phyloP scores from a whole-genome alignment of 2,329 filamentous ascomycete species.

The Penicillium occitanis region DNA sequence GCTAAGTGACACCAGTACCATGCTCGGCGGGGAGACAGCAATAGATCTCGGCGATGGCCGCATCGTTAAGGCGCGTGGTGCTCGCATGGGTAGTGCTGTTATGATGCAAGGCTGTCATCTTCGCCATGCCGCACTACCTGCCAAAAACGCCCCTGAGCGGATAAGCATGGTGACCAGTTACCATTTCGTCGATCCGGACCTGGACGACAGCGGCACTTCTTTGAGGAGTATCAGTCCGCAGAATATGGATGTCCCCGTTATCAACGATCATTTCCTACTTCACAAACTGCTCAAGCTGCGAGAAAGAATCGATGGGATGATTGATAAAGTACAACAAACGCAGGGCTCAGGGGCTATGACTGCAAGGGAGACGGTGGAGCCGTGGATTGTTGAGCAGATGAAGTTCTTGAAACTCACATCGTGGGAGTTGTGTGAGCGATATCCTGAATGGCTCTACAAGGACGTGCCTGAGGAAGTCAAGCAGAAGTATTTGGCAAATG shows the following conservation, averaged over 20 bases:
- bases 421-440: constrained; percentile 10
- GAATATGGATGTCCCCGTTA: constrained; percentile 6
- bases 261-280: constrained; percentile 7
- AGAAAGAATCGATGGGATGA: not conserved
- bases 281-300: constrained; percentile 6
- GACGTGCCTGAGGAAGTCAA: constrained; percentile 4
- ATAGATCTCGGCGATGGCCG: constrained; percentile 28
- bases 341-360: not conserved
- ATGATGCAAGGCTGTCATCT: constrained; percentile 8
- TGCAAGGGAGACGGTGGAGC: not conserved
- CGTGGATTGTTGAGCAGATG: constrained; percentile 11
- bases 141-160: not conserved
- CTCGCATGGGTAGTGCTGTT: constrained; percentile 4
- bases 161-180: constrained; percentile 11
- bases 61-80: constrained; percentile 1
- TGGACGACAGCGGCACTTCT: constrained; percentile 10
- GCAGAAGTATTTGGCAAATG: constrained; percentile 1
- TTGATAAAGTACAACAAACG: constrained; percentile 1
- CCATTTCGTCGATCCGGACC: constrained; percentile 4
- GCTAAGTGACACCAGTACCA: constrained; percentile 30
- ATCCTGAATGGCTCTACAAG: constrained; percentile 4
- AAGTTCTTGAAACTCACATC: constrained; percentile 5
- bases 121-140: not conserved
- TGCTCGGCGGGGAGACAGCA: constrained; percentile 33
- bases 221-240: constrained; percentile 9